Percentiles rank a stretch among this genome's conserved stretches.
phyloP scores from a whole-genome alignment of 208 protist genomes.

The Trypanosomatidae sp. region DNA sequence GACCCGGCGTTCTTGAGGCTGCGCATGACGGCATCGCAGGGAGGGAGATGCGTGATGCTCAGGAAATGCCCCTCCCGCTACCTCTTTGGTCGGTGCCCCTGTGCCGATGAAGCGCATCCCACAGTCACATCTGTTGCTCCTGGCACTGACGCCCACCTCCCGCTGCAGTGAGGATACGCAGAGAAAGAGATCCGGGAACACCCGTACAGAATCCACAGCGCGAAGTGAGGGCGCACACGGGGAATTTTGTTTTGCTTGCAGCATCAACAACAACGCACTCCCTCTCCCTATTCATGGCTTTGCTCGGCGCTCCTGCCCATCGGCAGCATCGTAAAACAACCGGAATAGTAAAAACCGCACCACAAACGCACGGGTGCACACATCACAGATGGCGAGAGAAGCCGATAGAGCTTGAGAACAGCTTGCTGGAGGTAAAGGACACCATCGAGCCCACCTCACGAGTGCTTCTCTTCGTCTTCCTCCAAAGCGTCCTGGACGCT shows the following conservation, averaged over 20 bases:
- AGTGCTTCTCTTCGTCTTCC: constrained; percentile 33
- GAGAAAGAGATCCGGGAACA: not conserved
- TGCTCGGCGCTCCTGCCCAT: not conserved
- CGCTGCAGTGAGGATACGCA: not conserved
- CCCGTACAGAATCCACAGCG: not conserved
- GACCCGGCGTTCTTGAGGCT: not conserved
- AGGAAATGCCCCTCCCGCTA: not conserved
- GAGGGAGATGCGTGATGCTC: not conserved
- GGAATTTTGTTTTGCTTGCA: not conserved
- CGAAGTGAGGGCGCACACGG: not conserved
- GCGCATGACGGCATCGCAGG: not conserved
- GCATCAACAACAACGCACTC: not conserved
- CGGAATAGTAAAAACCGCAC: not conserved
- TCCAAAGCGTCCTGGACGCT: constrained; percentile 37
- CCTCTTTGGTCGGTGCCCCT: not conserved
- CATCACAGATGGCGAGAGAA: not conserved
- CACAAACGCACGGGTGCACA: not conserved
- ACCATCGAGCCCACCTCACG: not conserved
- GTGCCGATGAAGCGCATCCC: not conserved
- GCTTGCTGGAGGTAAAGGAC: too few relatives aligned
- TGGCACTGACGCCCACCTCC: not conserved
- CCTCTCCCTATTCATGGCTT: not conserved
- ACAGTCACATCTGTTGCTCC: too few relatives aligned
- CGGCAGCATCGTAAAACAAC: not conserved
- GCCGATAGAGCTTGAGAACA: too few relatives aligned